phyloP scores from a whole-genome alignment of 805 yeast genomes.

The Starmerella apis region DNA sequence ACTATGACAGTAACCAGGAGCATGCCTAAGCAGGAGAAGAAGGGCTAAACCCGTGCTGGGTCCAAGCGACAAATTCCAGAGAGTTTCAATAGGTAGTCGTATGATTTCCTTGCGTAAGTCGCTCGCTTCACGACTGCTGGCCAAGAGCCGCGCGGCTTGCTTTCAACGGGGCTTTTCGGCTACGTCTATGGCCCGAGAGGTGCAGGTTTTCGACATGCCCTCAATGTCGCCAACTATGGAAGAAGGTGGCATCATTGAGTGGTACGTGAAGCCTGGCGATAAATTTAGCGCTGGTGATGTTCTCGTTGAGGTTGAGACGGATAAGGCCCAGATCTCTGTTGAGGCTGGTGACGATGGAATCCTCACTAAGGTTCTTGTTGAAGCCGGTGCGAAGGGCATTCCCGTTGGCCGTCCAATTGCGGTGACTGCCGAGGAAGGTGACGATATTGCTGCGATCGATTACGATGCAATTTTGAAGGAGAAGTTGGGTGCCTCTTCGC shows the following conservation, averaged over 20 bases:
- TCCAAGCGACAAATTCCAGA: not conserved
- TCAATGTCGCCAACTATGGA: constrained; percentile 99
- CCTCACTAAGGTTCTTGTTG: constrained; percentile 58
- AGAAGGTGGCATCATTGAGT: constrained; percentile 79
- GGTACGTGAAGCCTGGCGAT: constrained; percentile 77
- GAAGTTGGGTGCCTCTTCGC: constrained; percentile 15
- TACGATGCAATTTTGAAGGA: constrained; percentile 39
- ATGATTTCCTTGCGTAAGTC: constrained; percentile 1
- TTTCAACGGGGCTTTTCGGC: constrained; percentile 5
- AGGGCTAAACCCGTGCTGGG: not conserved
- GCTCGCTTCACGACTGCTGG: constrained; percentile 1
- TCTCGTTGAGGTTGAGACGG: constrained; percentile 94
- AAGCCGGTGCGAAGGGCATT: constrained; percentile 68
- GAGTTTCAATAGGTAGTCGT: not conserved
- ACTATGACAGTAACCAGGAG: not conserved
- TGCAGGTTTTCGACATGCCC: constrained; percentile 64
- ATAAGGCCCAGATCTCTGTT: constrained; percentile 94
- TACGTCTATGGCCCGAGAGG: constrained; percentile 9
- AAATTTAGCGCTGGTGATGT: constrained; percentile 79
- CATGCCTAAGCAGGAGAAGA: constrained; percentile 2
- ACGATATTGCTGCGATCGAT: constrained; percentile 57
- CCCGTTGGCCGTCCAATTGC: constrained; percentile 89
- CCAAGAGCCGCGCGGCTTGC: not conserved
- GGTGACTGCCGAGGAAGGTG: constrained; percentile 74
- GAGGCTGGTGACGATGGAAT: constrained; percentile 93